phyloP scores from a whole-genome alignment of 2,329 filamentous ascomycete species.

The Phialophora expanda region DNA sequence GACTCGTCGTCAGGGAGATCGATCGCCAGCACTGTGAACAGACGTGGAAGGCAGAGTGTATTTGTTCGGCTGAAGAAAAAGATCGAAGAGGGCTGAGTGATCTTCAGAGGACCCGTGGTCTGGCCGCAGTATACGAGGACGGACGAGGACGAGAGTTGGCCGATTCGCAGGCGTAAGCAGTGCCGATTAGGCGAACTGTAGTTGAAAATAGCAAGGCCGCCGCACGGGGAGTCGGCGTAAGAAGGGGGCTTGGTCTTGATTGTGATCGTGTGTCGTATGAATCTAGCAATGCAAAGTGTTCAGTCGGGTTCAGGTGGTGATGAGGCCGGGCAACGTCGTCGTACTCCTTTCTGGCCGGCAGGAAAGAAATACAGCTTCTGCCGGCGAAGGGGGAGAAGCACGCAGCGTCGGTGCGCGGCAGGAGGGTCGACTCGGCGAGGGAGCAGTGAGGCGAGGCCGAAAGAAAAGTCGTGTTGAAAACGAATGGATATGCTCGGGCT shows the following conservation, averaged over 20 bases:
- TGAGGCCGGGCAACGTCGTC: conserved; percentile 19
- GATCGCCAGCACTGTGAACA: conserved; percentile 29
- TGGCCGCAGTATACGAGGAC: conserved; percentile 49
- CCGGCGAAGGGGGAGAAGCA: conserved; percentile 7
- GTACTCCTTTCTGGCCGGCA: conserved; percentile 37
- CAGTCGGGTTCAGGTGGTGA: neutral
- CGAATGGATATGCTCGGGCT: conserved; percentile 22
- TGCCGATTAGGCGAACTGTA: conserved; percentile 25
- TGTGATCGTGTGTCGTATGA: conserved; percentile 1
- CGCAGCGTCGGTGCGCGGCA: neutral
- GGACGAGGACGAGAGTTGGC: conserved; percentile 60
- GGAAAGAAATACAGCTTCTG: conserved; percentile 29
- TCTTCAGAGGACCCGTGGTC: conserved; percentile 6
- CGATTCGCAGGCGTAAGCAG: conserved; percentile 22
- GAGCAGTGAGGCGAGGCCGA: neutral
- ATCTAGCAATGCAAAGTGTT: neutral
- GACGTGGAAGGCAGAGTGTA: conserved; percentile 9
- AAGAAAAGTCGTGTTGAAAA: conserved; percentile 17
- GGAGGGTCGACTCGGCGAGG: neutral
- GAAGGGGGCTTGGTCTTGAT: conserved; percentile 10
- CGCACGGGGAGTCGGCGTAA: conserved; percentile 17
- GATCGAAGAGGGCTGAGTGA: conserved; percentile 11
- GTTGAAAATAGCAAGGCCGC: conserved; percentile 20
- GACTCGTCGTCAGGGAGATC: conserved; percentile 38
- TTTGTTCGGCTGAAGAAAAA: conserved; percentile 17